Conservation (phyloP, 1,284 basidiomycete genomes). For the Moesziomyces parantarcticus region DNA sequence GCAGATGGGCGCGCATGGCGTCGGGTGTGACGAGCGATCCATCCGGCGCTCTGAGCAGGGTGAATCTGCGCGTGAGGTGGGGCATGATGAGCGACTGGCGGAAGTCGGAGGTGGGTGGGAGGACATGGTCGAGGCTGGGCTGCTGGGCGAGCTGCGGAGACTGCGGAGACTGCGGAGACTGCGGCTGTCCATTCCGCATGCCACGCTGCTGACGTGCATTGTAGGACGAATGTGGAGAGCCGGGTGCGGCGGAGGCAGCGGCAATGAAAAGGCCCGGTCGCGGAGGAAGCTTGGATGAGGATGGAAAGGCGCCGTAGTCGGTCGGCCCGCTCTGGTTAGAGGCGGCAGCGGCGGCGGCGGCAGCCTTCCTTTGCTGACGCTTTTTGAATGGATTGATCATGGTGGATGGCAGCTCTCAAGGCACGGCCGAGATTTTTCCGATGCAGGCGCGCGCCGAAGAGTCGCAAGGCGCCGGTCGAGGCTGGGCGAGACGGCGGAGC, state of each 20-base stretch:
- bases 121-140: conserved; percentile 32
- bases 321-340: conserved; percentile 10
- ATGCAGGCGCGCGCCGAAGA: neutral
- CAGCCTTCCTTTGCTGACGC: conserved; percentile 26
- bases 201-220: neutral
- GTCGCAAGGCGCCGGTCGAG: neutral
- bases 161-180: neutral
- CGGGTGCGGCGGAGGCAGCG: conserved; percentile 9
- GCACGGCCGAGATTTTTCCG: too few species aligned
- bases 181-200: neutral
- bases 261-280: conserved; percentile 38
- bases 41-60: conserved; percentile 56
- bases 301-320: conserved; percentile 24
- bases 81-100: conserved; percentile 64
- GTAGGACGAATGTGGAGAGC: conserved; percentile 1
- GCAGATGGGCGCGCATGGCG: conserved; percentile 60
- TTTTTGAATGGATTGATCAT: conserved; percentile 51
- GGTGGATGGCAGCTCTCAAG: conserved; percentile 1
- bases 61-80: conserved; percentile 61
- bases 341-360: conserved; percentile 14
- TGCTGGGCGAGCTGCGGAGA: neutral
- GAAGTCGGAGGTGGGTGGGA: conserved; percentile 52
- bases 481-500: neutral
- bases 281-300: conserved; percentile 16
- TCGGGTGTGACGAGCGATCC: conserved; percentile 61